Conservation (phyloP, 371 early-diverging fungal species). For the Conidiobolus incongruus region DNA sequence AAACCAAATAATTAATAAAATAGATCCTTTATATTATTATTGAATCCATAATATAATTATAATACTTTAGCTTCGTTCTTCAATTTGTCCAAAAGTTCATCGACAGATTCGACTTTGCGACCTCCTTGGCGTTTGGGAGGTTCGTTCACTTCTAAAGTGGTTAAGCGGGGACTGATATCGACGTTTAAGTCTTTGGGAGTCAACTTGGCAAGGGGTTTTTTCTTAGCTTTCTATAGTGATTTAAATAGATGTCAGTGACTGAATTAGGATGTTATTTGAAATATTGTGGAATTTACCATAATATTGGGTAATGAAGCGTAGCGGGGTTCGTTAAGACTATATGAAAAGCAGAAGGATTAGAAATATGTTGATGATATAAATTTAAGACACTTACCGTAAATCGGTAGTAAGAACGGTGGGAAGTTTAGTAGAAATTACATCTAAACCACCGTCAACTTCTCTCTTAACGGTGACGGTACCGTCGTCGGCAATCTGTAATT, state of each 20-base stretch:
- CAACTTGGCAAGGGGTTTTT: slow-evolving; percentile 78
- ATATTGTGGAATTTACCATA: too few relatives aligned
- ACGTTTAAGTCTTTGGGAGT: slow-evolving; percentile 64
- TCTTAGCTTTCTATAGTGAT: slow-evolving; percentile 98
- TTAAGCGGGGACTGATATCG: slow-evolving; percentile 60
- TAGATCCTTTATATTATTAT: too few relatives aligned
- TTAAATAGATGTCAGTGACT: too few relatives aligned
- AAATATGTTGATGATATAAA: not conserved
- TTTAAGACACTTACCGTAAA: slow-evolving; percentile 37
- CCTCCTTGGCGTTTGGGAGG: slow-evolving; percentile 90
- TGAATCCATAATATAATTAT: too few relatives aligned
- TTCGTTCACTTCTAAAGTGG: slow-evolving; percentile 74
- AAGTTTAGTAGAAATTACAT: slow-evolving; percentile 55
- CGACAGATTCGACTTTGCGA: slow-evolving; percentile 79
- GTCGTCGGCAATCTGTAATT: slow-evolving; percentile 54
- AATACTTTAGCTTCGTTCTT: slow-evolving; percentile 35
- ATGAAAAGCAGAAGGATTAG: too few relatives aligned
- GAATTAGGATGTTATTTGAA: too few relatives aligned
- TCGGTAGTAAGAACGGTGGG: slow-evolving; percentile 95
- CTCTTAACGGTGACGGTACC: slow-evolving; percentile 55
- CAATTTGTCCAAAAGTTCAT: slow-evolving; percentile 77
- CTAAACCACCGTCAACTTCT: slow-evolving; percentile 95
- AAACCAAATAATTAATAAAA: too few relatives aligned
- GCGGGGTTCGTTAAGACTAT: slow-evolving; percentile 82
- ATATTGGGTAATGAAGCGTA: slow-evolving; percentile 88